phyloP scores from a whole-genome alignment of 2,329 filamentous ascomycete genomes.

The Aphanocladium album region DNA sequence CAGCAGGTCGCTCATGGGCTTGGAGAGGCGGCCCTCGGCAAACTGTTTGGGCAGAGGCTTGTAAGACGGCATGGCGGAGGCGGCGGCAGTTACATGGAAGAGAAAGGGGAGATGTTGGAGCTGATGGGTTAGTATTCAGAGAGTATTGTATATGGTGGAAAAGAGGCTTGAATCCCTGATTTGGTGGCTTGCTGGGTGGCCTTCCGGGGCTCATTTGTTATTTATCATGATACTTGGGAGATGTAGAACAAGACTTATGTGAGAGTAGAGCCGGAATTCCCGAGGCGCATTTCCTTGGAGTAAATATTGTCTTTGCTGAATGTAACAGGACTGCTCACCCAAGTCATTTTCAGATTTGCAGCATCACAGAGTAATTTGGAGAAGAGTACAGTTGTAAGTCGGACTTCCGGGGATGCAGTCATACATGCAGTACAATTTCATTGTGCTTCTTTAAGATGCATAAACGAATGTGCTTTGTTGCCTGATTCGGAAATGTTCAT shows the following conservation, averaged over 20 bases:
- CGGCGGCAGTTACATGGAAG: neutral
- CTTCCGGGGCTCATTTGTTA: neutral
- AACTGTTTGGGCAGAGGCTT: neutral
- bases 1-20: neutral
- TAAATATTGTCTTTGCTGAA: neutral
- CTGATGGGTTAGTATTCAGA: neutral
- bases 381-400: too few relatives aligned
- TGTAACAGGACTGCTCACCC: too few relatives aligned
- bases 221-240: neutral
- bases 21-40: conserved; percentile 2
- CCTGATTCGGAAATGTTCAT: neutral
- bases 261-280: neutral
- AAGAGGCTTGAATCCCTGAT: neutral
- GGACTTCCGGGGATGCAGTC: neutral
- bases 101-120: neutral
- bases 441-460: too few relatives aligned
- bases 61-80: neutral
- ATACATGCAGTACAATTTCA: too few relatives aligned
- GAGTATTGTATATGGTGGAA: neutral
- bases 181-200: neutral
- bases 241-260: neutral
- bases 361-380: too few relatives aligned
- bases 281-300: neutral
- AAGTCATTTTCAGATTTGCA: too few relatives aligned
- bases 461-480: neutral